These are phyloP conservation scores for Escovopsis sp. DNA, from an alignment of 2,329 filamentous ascomycete genomes.

Conservation along the genomic window DNA sequence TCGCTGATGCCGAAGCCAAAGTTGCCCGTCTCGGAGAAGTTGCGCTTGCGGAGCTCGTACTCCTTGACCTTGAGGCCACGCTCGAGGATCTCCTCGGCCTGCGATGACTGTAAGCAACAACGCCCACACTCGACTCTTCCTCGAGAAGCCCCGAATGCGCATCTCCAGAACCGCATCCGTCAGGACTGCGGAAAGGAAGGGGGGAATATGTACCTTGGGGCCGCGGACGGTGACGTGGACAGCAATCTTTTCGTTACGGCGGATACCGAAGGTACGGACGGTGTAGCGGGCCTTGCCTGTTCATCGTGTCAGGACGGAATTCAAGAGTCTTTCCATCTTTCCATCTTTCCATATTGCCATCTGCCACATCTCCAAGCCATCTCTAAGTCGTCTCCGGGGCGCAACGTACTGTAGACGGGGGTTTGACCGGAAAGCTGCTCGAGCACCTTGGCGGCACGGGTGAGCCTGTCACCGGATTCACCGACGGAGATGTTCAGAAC, in stretches of 20 bases:
- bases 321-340: too few relatives aligned
- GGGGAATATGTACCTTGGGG: conserved; percentile 43
- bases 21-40: conserved; percentile 99
- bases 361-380: too few relatives aligned
- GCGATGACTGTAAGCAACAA: not conserved
- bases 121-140: too few relatives aligned
- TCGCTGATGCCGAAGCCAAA: conserved; percentile 99
- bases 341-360: too few relatives aligned
- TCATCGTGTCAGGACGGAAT: not conserved
- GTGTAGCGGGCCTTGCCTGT: conserved; percentile 99
- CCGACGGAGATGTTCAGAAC: conserved; percentile 99
- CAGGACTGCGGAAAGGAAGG: not conserved
- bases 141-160: too few relatives aligned
- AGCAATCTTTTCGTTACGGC: conserved; percentile 99
- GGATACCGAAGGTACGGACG: conserved; percentile 99
- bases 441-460: conserved; percentile 98
- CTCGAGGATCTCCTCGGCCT: conserved; percentile 99
- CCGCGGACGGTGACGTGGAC: conserved; percentile 99
- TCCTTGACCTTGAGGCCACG: conserved; percentile 99
- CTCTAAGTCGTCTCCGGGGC: too few relatives aligned
- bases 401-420: conserved; percentile 84
- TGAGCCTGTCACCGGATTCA: conserved; percentile 99
- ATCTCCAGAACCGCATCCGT: too few relatives aligned
- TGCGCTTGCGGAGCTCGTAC: conserved; percentile 98
- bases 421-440: conserved; percentile 99